phyloP scores from a whole-genome alignment of 768 basidiomycete species.

The Pluteus cervinus region DNA sequence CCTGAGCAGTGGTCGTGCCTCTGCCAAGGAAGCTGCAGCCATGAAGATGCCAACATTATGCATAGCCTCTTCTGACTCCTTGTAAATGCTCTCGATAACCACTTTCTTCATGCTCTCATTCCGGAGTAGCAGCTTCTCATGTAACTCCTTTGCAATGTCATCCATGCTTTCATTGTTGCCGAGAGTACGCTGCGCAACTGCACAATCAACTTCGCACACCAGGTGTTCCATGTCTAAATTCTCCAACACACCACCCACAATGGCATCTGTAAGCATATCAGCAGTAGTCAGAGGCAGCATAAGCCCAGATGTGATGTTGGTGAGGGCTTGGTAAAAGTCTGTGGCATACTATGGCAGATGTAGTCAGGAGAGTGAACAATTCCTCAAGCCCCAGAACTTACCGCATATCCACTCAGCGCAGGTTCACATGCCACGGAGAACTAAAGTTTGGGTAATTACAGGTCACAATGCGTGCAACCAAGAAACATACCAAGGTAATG shows the following conservation, averaged over 20 bases:
- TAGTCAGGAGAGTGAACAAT: slow-evolving; percentile 1
- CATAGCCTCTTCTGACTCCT: slow-evolving; percentile 77
- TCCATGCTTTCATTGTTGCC: slow-evolving; percentile 96
- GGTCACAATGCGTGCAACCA: slow-evolving; percentile 3
- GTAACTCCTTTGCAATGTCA: slow-evolving; percentile 90
- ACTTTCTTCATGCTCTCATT: slow-evolving; percentile 98
- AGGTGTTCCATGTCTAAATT: slow-evolving; percentile 98
- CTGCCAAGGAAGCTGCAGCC: slow-evolving; percentile 57
- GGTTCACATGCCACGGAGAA: slow-evolving; percentile 57
- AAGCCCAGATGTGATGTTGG: slow-evolving; percentile 85
- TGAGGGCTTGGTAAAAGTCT: slow-evolving; percentile 92
- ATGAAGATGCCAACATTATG: slow-evolving; percentile 89
- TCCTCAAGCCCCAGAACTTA: slow-evolving; percentile 28
- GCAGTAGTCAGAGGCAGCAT: slow-evolving; percentile 97
- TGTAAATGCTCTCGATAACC: slow-evolving; percentile 93
- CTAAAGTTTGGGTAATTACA: slow-evolving; percentile 17
- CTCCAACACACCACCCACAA: slow-evolving; percentile 93
- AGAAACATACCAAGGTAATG: slow-evolving; percentile 39
- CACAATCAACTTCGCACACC: slow-evolving; percentile 88
- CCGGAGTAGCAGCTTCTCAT: slow-evolving; percentile 81
- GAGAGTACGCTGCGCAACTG: slow-evolving; percentile 86
- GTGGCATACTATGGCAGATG: slow-evolving; percentile 62
- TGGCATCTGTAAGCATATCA: slow-evolving; percentile 89
- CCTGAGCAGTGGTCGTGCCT: slow-evolving; percentile 72
- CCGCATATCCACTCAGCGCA: slow-evolving; percentile 64